Evolutionary conservation across 768 basidiomycete genomes (phyloP).

Genomic region (Boletus insuetus): DNA sequence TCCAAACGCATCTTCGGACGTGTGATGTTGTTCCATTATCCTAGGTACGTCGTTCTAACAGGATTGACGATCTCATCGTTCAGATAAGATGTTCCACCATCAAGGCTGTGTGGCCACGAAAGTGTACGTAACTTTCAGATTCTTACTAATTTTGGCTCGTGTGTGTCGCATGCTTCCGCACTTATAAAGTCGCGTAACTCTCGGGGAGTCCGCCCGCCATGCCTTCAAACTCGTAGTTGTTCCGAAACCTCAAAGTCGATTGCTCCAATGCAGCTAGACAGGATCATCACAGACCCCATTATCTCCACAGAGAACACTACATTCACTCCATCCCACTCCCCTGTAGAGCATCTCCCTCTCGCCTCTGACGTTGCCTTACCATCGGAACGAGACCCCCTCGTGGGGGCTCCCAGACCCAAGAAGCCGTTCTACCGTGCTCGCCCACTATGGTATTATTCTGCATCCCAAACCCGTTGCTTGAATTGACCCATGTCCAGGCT

Average conservation of each 20-base stretch:
- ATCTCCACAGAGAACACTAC: slow-evolving; percentile 33
- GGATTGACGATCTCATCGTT: background rate
- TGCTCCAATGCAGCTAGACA: slow-evolving; percentile 27
- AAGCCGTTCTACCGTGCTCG: slow-evolving; percentile 52
- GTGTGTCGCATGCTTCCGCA: slow-evolving; percentile 18
- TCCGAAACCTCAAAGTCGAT: background rate
- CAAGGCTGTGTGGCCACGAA: slow-evolving; percentile 7
- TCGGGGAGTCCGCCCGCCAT: slow-evolving; percentile 3
- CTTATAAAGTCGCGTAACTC: slow-evolving; percentile 21
- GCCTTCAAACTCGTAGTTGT: slow-evolving; percentile 3
- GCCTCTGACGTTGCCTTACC: slow-evolving; percentile 12
- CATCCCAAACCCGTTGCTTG: background rate
- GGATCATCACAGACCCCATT: slow-evolving; percentile 33
- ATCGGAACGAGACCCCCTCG: slow-evolving; percentile 34
- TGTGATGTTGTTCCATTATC: background rate
- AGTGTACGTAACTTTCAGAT: slow-evolving; percentile 17
- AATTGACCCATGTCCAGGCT: slow-evolving; percentile 46
- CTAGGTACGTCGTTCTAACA: background rate
- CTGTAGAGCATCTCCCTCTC: slow-evolving; percentile 19
- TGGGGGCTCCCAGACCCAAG: slow-evolving; percentile 27
- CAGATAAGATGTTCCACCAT: background rate
- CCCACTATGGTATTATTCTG: slow-evolving; percentile 41
- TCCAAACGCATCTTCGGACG: too few species aligned
- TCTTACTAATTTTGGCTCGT: slow-evolving; percentile 15
- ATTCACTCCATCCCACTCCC: slow-evolving; percentile 26